Percentiles rank a stretch among this genome's conserved stretches.
These are phyloP conservation scores for Quercus robur DNA, from an alignment of 306 rosid species.

Conservation along the genomic window DNA sequence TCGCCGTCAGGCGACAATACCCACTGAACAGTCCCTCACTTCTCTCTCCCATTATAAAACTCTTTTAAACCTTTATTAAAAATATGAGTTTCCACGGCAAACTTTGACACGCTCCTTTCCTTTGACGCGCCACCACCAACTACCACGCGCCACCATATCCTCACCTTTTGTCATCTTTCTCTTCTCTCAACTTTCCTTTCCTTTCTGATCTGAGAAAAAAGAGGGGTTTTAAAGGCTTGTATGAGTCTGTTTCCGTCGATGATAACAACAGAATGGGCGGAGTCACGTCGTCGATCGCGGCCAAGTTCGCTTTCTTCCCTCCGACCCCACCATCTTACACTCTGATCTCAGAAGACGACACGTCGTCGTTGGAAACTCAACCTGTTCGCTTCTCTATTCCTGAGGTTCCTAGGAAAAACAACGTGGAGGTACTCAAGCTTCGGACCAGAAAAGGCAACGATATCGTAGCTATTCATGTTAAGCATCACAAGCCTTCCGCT, in stretches of 20 bases:
- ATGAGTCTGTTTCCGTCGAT: slow-evolving; percentile 40
- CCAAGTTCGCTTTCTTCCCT: slow-evolving; percentile 94
- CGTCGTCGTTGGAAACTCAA: slow-evolving; percentile 6
- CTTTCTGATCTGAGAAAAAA: not conserved
- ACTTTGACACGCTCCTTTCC: slow-evolving; percentile 6
- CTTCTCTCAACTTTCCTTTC: not conserved
- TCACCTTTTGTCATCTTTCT: slow-evolving; percentile 13
- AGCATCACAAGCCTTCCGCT: slow-evolving; percentile 63
- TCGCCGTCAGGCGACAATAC: slow-evolving; percentile 11
- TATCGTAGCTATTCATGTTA: slow-evolving; percentile 77
- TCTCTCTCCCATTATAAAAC: not conserved
- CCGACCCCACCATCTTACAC: slow-evolving; percentile 88
- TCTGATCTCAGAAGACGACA: slow-evolving; percentile 30
- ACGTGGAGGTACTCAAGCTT: slow-evolving; percentile 73
- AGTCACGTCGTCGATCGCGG: slow-evolving; percentile 94
- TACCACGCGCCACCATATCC: slow-evolving; percentile 4
- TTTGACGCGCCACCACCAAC: slow-evolving; percentile 17
- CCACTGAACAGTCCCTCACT: not conserved
- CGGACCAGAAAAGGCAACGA: slow-evolving; percentile 76
- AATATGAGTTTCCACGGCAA: not conserved
- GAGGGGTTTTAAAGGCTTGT: slow-evolving; percentile 12
- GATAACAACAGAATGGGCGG: slow-evolving; percentile 64
- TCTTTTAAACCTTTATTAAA: slow-evolving; percentile 1
- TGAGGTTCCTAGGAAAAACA: slow-evolving; percentile 74
- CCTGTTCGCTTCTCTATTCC: slow-evolving; percentile 37